Evolutionary conservation across 2,329 filamentous ascomycete genomes (phyloP), one percentile per base, ranked within the genome.

Genomic region (Phoma sp.): DNA sequence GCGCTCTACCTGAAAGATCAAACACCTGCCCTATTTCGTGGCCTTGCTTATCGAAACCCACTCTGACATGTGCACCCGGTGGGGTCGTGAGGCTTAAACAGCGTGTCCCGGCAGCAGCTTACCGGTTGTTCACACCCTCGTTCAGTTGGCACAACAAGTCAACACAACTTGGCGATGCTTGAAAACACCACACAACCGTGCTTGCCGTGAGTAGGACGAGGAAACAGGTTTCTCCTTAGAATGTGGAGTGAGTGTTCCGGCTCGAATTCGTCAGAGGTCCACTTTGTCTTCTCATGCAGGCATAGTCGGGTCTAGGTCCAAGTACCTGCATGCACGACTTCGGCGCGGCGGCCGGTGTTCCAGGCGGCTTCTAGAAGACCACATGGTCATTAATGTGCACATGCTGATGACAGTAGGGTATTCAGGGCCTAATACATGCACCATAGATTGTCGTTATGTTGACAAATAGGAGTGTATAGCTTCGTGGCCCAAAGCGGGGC

Each of bases 11-110:
- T 25, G 32, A 47, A 54, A 25, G 18, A 45, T 39, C 26, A 38
- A 17, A 45, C 39, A 33, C 32, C 45, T 48, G 51, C 38, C 51
- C 39, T 12, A 30, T 49, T 49, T 12, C 15, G 37, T 42, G 36
- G 12, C 15, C 30, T 9, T 15, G 18, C 42, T 42, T 53, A 47
- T 53, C 39, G 50, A 49, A 18, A 17, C 38, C 50, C 50, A 42
- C 50, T 47, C n/a, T 37, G 30, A 42, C 49, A 47, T 53, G 49
- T 40, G 49, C 47, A 9, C 40, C n/a, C n/a, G 45, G 45, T 26
- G 34, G 29, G 42, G 23, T 32, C 18, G 37, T 42, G 49, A 53
- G 49, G 49, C 49, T 53, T 42, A 42, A 12, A 30, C 47, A 26
- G 32, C 23, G 40, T 38, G 30, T 43, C 38, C 38, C 47, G 47